Conservation (phyloP, 1,284 basidiomycete genomes). For the Schizophyllum commune region DNA sequence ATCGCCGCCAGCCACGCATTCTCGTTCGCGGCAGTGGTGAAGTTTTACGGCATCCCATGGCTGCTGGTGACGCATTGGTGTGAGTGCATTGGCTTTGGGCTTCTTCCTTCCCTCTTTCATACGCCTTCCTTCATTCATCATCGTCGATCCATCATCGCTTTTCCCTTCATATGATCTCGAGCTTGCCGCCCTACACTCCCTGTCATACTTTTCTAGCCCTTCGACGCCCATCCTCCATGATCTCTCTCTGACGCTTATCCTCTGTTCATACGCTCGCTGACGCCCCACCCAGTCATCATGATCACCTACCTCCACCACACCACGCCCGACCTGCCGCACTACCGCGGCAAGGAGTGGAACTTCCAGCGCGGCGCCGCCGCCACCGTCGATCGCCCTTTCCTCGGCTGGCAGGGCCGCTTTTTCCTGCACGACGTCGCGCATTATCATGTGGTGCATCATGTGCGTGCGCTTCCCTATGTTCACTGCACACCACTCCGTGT, state of each 20-base stretch:
- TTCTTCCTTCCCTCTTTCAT: no score
- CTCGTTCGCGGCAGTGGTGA: slow-evolving; percentile 35
- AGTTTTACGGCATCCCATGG: slow-evolving; percentile 54
- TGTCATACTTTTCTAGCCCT: no score
- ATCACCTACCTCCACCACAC: slow-evolving; percentile 52
- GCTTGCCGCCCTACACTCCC: no score
- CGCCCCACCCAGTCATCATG: slow-evolving; percentile 35
- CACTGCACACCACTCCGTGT: neutral
- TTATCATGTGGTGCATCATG: slow-evolving; percentile 43
- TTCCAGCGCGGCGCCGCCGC: slow-evolving; percentile 43
- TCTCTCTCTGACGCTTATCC: neutral
- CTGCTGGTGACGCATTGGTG: slow-evolving; percentile 51
- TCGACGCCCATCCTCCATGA: slow-evolving; percentile 10
- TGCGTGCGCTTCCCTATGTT: slow-evolving; percentile 14
- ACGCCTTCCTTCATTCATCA: no score
- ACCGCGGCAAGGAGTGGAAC: slow-evolving; percentile 47
- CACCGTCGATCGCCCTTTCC: slow-evolving; percentile 39
- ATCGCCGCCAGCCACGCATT: neutral
- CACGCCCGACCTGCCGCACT: slow-evolving; percentile 40
- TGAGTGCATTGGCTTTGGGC: slow-evolving; percentile 19
- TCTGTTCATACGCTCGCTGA: neutral
- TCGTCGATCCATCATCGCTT: no score
- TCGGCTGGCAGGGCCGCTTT: slow-evolving; percentile 46
- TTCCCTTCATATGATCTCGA: no score
- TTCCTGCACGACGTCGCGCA: slow-evolving; percentile 48